Evolutionary conservation across 2,329 filamentous ascomycete genomes (phyloP).

Genomic region (Chrysosphaeria jannelii): DNA sequence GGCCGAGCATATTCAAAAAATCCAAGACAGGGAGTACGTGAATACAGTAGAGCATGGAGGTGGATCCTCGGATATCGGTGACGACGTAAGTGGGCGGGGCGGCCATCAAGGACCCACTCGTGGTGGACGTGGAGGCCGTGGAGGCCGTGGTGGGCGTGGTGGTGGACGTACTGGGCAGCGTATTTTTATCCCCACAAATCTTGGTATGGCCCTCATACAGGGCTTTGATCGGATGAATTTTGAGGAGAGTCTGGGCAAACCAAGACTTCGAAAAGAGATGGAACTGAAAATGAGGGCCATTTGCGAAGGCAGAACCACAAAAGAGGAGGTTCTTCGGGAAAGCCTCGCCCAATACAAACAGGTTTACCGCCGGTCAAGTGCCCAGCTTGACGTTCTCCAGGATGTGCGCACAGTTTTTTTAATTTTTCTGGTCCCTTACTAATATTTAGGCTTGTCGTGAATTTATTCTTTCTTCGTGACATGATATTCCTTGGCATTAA

Average conservation of each 20-base stretch:
- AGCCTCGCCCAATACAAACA: constrained; percentile 65
- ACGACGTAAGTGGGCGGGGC: constrained; percentile 17
- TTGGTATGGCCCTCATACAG: constrained; percentile 74
- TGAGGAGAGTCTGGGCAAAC: constrained; percentile 78
- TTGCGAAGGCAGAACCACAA: constrained; percentile 57
- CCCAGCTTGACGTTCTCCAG: constrained; percentile 38
- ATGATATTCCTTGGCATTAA: no score
- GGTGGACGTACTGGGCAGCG: constrained; percentile 25
- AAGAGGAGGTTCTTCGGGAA: constrained; percentile 45
- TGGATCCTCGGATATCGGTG: constrained; percentile 11
- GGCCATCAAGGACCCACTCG: constrained; percentile 14
- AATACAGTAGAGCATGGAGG: constrained; percentile 21
- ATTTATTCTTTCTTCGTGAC: no score
- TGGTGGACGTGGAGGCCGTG: constrained; percentile 9
- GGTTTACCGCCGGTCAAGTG: constrained; percentile 57
- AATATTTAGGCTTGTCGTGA: no score
- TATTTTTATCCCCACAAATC: constrained; percentile 75
- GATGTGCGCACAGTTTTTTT: constrained; percentile 15
- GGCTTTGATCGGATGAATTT: constrained; percentile 88
- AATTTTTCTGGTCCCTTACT: background rate
- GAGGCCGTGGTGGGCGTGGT: constrained; percentile 10
- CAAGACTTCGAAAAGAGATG: constrained; percentile 93
- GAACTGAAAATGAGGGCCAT: constrained; percentile 92
- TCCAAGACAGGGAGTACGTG: constrained; percentile 72
- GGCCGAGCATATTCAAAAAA: constrained; percentile 94